phyloP scores from a whole-genome alignment of 2,329 filamentous ascomycete species.

The Geosmithia flava region DNA sequence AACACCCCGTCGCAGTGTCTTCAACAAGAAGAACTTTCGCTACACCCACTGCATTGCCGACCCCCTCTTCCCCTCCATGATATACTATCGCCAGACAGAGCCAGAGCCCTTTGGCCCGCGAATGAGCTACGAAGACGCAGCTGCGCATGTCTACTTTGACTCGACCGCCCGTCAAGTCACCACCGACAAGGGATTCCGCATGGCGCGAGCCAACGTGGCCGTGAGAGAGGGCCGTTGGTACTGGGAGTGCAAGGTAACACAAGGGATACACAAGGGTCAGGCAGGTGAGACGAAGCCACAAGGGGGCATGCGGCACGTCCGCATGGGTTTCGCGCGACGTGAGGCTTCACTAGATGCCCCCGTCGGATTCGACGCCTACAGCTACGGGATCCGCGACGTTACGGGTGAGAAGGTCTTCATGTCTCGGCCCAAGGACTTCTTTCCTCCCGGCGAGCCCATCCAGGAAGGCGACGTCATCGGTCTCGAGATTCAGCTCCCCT shows the following conservation, averaged over 20 bases:
- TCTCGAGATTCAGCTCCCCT: constrained; percentile 81
- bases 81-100: constrained; percentile 85
- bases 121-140: constrained; percentile 87
- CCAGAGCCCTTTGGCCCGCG: constrained; percentile 71
- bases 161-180: constrained; percentile 65
- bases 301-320: constrained; percentile 48
- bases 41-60: constrained; percentile 89
- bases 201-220: constrained; percentile 80
- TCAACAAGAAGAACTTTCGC: constrained; percentile 63
- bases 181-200: constrained; percentile 86
- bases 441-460: constrained; percentile 65
- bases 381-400: constrained; percentile 84
- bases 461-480: constrained; percentile 89
- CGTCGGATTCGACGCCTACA: constrained; percentile 83
- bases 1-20: constrained; percentile 28
- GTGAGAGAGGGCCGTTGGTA: constrained; percentile 84
- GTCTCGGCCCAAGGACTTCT: constrained; percentile 86
- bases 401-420: constrained; percentile 87
- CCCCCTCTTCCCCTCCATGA: constrained; percentile 70
- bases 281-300: constrained; percentile 29
- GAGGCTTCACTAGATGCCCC: constrained; percentile 75
- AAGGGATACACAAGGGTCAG: constrained; percentile 44
- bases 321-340: constrained; percentile 74
- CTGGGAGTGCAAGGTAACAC: constrained; percentile 84
- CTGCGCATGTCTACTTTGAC: constrained; percentile 74